phyloP scores from a whole-genome alignment of 208 protist species.

The Leishmania amazonensis region DNA sequence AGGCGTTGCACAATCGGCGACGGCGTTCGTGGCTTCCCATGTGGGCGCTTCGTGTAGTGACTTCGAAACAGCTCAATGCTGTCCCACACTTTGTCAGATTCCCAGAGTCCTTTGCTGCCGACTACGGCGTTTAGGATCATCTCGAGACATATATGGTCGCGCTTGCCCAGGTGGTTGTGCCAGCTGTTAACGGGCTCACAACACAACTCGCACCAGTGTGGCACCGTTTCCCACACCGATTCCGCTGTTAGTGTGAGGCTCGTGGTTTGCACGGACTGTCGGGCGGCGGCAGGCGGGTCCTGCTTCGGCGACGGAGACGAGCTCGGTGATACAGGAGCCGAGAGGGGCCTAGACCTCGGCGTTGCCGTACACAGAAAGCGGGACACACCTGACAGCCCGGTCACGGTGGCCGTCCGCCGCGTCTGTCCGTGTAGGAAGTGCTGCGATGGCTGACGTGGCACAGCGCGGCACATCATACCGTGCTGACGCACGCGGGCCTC shows the following conservation, averaged over 20 bases:
- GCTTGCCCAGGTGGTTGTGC: conserved; percentile 77
- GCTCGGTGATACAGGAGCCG: background rate
- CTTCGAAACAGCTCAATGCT: conserved; percentile 31
- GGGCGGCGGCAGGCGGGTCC: background rate
- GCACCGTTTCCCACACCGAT: conserved; percentile 31
- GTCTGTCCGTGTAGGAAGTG: background rate
- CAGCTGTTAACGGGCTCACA: conserved; percentile 70
- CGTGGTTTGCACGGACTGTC: background rate
- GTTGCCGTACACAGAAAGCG: background rate
- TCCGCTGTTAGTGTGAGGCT: conserved; percentile 1
- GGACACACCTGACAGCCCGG: background rate
- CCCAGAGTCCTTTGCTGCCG: conserved; percentile 40
- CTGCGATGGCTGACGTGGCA: background rate
- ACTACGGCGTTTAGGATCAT: conserved; percentile 65
- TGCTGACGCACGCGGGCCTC: background rate
- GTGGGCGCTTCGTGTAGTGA: conserved; percentile 30
- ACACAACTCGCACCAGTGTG: conserved; percentile 73
- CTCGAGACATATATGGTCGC: conserved; percentile 81
- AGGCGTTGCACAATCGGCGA: conserved; percentile 17
- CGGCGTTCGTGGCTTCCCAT: conserved; percentile 16
- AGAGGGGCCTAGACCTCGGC: background rate
- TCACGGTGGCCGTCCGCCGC: background rate
- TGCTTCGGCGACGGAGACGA: background rate
- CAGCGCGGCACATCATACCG: background rate
- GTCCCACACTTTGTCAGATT: conserved; percentile 36